Conservation (phyloP, 176 grass and related monocot species). For the Cenchrus purpureus region DNA sequence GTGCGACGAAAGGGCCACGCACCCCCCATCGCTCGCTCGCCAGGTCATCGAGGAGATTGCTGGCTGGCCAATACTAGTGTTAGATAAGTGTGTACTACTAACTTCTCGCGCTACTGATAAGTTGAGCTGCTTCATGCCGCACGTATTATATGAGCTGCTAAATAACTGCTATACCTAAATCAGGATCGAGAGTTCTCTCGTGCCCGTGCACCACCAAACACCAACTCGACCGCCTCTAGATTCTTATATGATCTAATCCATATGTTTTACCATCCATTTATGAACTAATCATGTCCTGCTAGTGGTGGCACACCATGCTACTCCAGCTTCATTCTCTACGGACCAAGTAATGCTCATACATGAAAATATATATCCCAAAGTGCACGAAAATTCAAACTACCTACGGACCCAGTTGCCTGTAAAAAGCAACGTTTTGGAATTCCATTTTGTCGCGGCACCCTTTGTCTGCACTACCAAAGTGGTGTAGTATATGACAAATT, state of each 20-base stretch:
- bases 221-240: too few species aligned
- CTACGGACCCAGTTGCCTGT: not conserved
- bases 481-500: not conserved
- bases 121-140: too few species aligned
- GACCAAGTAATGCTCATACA: too few species aligned
- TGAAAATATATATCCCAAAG: too few species aligned
- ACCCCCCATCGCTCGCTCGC: not conserved
- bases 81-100: too few species aligned
- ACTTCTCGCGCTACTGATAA: too few species aligned
- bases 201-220: too few species aligned
- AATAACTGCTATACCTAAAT: too few species aligned
- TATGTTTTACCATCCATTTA: not conserved
- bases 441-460: conserved; percentile 26
- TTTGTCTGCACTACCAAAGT: not conserved
- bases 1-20: not conserved
- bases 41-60: not conserved
- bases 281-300: not conserved
- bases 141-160: too few species aligned
- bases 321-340: not conserved
- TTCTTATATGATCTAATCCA: not conserved
- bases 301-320: not conserved
- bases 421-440: not conserved
- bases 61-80: not conserved
- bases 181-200: too few species aligned
- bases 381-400: not conserved